A percentile compares a stretch with the other conserved stretches of the same genome.
phyloP scores from a whole-genome alignment of 179 eudicot species.

The Monotropa hypopitys region DNA sequence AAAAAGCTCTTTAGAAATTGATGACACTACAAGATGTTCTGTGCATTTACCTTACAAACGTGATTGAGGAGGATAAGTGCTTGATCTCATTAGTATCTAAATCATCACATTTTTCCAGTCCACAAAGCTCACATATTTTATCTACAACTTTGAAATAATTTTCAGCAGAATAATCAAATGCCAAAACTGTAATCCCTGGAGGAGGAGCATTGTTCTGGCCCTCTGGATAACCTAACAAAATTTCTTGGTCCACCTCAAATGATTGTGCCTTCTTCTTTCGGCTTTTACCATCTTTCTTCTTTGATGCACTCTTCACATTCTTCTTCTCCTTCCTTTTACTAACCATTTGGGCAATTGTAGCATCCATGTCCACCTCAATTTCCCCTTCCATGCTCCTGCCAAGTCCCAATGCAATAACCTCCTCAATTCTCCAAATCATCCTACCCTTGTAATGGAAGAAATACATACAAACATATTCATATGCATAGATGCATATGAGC shows the following conservation, averaged over 20 bases:
- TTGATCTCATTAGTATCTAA: slow-evolving; percentile 31
- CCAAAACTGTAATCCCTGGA: slow-evolving; percentile 22
- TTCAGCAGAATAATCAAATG: slow-evolving; percentile 43
- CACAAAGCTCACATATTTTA: slow-evolving; percentile 34
- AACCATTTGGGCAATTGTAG: slow-evolving; percentile 7
- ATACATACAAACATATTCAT: background rate
- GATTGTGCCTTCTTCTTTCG: background rate
- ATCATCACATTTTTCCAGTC: slow-evolving; percentile 18
- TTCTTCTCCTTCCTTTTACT: slow-evolving; percentile 1
- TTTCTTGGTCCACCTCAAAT: background rate
- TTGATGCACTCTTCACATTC: slow-evolving; percentile 1
- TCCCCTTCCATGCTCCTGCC: background rate
- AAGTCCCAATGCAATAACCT: background rate
- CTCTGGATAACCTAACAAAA: slow-evolving; percentile 1
- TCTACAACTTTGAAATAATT: slow-evolving; percentile 48
- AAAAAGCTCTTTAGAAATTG: background rate
- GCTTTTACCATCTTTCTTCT: background rate
- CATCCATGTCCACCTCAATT: slow-evolving; percentile 8
- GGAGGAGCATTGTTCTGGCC: background rate
- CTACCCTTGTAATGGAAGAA: background rate
- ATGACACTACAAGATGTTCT: background rate
- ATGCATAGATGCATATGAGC: background rate
- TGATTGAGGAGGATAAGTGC: slow-evolving; percentile 41
- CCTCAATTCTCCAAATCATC: background rate
- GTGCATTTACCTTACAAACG: slow-evolving; percentile 43